phyloP scores from a whole-genome alignment of 2,329 filamentous ascomycete species.

The Aspergillus fijiensis region DNA sequence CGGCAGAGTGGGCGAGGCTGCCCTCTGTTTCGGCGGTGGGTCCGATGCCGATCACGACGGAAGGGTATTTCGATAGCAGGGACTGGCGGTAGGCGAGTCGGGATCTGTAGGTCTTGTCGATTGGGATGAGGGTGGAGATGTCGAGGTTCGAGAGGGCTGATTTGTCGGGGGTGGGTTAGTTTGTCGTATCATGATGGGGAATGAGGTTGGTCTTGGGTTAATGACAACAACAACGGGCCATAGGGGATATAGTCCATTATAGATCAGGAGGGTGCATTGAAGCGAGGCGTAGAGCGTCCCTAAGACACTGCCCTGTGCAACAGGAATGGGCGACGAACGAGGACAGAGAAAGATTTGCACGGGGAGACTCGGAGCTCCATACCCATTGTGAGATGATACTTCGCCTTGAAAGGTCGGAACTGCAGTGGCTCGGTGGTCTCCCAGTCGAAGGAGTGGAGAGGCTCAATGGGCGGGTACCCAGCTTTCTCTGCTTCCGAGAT shows the following conservation, averaged over 20 bases:
- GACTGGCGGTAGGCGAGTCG: conserved; percentile 52
- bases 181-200: neutral
- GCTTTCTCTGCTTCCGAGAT: neutral
- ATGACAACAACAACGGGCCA: neutral
- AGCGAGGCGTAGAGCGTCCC: too few relatives aligned
- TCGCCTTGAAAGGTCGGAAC: conserved; percentile 59
- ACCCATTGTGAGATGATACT: conserved; percentile 66
- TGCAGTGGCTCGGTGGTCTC: conserved; percentile 52
- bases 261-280: too few relatives aligned
- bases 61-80: conserved; percentile 47
- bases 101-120: conserved; percentile 59
- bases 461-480: conserved; percentile 33
- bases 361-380: conserved; percentile 15
- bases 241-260: neutral
- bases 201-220: neutral
- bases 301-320: too few relatives aligned
- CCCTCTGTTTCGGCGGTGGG: conserved; percentile 37
- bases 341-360: neutral
- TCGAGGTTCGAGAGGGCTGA: conserved; percentile 54
- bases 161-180: neutral
- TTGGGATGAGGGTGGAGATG: conserved; percentile 55
- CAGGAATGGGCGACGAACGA: too few relatives aligned
- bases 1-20: conserved; percentile 42
- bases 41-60: conserved; percentile 42
- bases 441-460: conserved; percentile 54